Base-by-base conservation (phyloP, 805 yeast genomes). In the Yamadazyma endophytica region DNA sequence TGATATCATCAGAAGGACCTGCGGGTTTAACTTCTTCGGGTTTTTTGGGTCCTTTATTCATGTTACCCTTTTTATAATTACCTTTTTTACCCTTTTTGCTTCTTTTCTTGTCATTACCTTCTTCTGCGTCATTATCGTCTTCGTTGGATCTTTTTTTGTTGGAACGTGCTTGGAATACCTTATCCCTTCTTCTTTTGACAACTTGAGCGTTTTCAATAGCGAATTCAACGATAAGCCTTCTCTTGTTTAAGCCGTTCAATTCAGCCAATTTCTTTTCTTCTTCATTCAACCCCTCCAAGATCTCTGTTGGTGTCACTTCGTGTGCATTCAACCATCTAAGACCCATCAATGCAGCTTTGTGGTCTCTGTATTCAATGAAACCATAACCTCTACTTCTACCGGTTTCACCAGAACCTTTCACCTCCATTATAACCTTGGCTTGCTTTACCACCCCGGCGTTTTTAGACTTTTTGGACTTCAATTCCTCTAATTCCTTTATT, bases 341-440 rank as follows among this genome's bases (percentile, higher is more conserved):
- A 2, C 95, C 97, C 97, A 88, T 89, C 44, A 92, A 70, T 1
- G 98, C 97, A 41, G 81, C 56, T 58, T 82, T 83, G 58, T 92
- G 98, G 58, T 89, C 95, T 59, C 88, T 79, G 58, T 72, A 88
- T 61, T 92, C 97, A 26, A 92, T 60, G 70, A 92, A 90, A 42
- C 98, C 98, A 50, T 90, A 92, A 39, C 98, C 98, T 68, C 97
- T 81, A 51, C 92, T 80, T 58, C 98, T 75, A 35, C 98, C 98
- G 17, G 70, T 60, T 16, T 81, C 82, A 13, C 95, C 94, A 6
- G 90, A 68, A 6, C 88, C 95, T 55, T 89, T 90, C 26, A 86
- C 84, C 61, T 92, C 98, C 70, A 77, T 83, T 40, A 92, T 83
- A 43, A 92, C 81, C 64, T 92, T 92, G 16, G 97, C 83, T 61